Conservation (phyloP, 176 grass and related monocot species). For the Zizania latifolia region DNA sequence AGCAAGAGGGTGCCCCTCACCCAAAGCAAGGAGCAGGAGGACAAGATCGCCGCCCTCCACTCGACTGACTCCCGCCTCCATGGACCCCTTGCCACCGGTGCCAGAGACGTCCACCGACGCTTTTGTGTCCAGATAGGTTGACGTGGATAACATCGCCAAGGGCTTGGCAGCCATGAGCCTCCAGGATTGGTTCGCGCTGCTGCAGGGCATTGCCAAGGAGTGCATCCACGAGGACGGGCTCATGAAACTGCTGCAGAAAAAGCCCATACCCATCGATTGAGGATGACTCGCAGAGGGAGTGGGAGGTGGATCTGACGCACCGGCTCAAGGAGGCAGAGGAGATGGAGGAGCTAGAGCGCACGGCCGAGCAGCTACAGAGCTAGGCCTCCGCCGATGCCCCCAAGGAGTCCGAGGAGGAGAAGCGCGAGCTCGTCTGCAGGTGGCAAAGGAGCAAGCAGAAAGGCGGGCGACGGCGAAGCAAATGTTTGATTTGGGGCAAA, state of each 20-base stretch:
- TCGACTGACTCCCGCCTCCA: background rate
- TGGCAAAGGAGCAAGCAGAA: slow-evolving; percentile 84
- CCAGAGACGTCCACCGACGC: background rate
- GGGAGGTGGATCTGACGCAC: slow-evolving; percentile 60
- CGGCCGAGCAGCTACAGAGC: slow-evolving; percentile 70
- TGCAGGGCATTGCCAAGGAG: slow-evolving; percentile 76
- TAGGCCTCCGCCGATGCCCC: slow-evolving; percentile 38
- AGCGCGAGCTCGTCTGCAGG: slow-evolving; percentile 85
- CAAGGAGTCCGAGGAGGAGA: slow-evolving; percentile 84
- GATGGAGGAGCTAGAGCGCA: slow-evolving; percentile 89
- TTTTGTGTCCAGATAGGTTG: background rate
- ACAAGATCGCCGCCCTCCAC: too few relatives aligned
- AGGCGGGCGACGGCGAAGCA: slow-evolving; percentile 68
- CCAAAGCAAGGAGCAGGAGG: too few relatives aligned
- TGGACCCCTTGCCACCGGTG: slow-evolving; percentile 8
- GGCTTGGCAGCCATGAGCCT: slow-evolving; percentile 26
- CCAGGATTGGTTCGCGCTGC: slow-evolving; percentile 49
- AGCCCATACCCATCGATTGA: slow-evolving; percentile 50
- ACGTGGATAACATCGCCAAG: background rate
- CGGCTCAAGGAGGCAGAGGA: slow-evolving; percentile 79
- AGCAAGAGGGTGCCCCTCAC: too few relatives aligned
- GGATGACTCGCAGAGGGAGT: slow-evolving; percentile 14
- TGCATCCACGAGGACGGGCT: slow-evolving; percentile 79
- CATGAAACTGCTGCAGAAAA: slow-evolving; percentile 44
- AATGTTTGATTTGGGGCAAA: slow-evolving; percentile 95